Conservation (phyloP, 1,139 yeast species). For the Zygosaccharomyces pseudobailii region DNA sequence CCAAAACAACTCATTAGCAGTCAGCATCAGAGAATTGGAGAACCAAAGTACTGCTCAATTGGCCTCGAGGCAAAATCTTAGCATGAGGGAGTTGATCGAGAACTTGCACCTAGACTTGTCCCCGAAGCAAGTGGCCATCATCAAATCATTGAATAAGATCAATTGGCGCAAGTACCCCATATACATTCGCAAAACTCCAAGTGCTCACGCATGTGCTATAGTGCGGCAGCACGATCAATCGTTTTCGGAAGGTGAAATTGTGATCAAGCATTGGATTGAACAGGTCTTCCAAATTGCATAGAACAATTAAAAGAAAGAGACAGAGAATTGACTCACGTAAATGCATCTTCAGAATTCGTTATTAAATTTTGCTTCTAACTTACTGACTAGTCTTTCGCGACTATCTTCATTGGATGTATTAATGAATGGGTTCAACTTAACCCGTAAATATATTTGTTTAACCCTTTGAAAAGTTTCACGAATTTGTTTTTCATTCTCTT, state of each 20-base stretch:
- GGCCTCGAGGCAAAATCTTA: conserved; percentile 10
- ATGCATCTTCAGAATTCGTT: conserved; percentile 6
- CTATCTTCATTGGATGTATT: conserved; percentile 2
- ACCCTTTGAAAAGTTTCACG: conserved; percentile 22
- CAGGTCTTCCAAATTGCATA: conserved; percentile 29
- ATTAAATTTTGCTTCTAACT: conserved; percentile 12
- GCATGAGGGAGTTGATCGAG: conserved; percentile 22
- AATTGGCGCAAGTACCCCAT: conserved; percentile 70
- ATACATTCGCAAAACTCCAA: conserved; percentile 57
- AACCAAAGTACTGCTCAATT: conserved; percentile 13
- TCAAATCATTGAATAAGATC: conserved; percentile 52
- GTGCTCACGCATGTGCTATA: conserved; percentile 79
- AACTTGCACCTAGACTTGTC: conserved; percentile 16
- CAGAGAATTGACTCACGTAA: background rate
- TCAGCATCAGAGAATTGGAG: conserved; percentile 30
- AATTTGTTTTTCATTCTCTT: conserved; percentile 13
- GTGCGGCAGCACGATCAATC: conserved; percentile 52
- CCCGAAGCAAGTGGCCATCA: conserved; percentile 46
- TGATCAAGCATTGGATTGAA: conserved; percentile 60
- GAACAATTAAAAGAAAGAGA: background rate
- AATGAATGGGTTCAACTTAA: conserved; percentile 29
- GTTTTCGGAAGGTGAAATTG: conserved; percentile 62
- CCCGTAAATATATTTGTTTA: conserved; percentile 22
- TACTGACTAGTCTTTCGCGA: conserved; percentile 11
- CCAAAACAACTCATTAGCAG: conserved; percentile 8